A percentile compares a stretch with the other conserved stretches of the same genome.
These are phyloP conservation scores for Xerocomus potaroensis DNA, from an alignment of 768 basidiomycete genomes.

Conservation along the genomic window DNA sequence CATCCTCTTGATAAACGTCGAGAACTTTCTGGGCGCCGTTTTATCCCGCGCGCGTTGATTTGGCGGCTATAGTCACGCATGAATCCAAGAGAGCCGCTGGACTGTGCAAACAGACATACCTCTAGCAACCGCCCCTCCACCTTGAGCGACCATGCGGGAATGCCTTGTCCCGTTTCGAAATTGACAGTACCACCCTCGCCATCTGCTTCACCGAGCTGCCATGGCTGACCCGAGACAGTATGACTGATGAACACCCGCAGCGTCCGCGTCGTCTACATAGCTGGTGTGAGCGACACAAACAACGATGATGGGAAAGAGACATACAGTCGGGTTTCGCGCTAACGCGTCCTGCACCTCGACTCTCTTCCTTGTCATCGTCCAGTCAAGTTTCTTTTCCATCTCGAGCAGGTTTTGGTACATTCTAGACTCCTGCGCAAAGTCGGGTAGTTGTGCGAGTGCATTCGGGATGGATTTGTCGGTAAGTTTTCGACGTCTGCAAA, in stretches of 20 bases:
- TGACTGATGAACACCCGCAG: slow-evolving; percentile 86
- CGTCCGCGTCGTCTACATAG: slow-evolving; percentile 70
- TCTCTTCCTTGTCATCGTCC: slow-evolving; percentile 89
- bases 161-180: slow-evolving; percentile 82
- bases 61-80: slow-evolving; percentile 37
- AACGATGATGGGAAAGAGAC: not conserved
- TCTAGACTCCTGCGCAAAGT: slow-evolving; percentile 74
- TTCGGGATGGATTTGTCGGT: slow-evolving; percentile 78
- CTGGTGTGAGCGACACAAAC: not conserved
- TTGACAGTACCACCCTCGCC: slow-evolving; percentile 38
- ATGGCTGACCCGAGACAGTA: slow-evolving; percentile 77
- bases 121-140: slow-evolving; percentile 86
- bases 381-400: slow-evolving; percentile 89
- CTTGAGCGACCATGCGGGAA: slow-evolving; percentile 85
- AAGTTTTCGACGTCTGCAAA: slow-evolving; percentile 65
- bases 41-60: slow-evolving; percentile 65
- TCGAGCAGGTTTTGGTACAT: slow-evolving; percentile 86
- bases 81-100: too few relatives aligned
- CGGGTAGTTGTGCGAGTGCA: slow-evolving; percentile 66
- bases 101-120: slow-evolving; percentile 50
- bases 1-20: slow-evolving; percentile 79
- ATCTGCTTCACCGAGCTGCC: slow-evolving; percentile 58
- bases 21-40: slow-evolving; percentile 68
- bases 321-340: slow-evolving; percentile 59
- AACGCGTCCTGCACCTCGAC: slow-evolving; percentile 91